Base-by-base conservation (phyloP, 257 asterid species). In the Petunia secreta region DNA sequence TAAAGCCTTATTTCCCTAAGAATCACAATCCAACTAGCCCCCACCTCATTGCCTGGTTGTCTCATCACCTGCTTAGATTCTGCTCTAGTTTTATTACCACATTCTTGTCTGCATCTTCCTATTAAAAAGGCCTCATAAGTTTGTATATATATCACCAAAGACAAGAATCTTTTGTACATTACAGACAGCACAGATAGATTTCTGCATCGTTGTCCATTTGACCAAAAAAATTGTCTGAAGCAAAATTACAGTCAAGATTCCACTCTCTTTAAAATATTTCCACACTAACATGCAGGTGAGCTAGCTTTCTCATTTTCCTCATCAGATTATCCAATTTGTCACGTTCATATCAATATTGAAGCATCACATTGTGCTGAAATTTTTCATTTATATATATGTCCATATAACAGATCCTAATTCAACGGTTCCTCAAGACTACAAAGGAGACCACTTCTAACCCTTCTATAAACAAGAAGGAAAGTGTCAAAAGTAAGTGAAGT, bases 271-370 rank as follows among this genome's bases (percentile, higher is more conserved):
- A 46, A 44, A 84, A 78, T 82, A 84, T 80, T 83, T 39, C 81
- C 55, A 46, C 13, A 81, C 85, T 89, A 90, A 91, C 95, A 93
- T 93, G 98, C 93, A 85, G 88, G 91, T 90, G 84, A 87, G 87
- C 91, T 89, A 87, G 83, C 89, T 79, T 80, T 65, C 81, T 34
- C 8, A 46, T 67, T 67, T 67, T 67, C 44, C 55, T 68, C 75
- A 48, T 71, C 77, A 71, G 4, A 71, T 46, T 71, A 71, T 48
- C 77, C 77, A 71, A 46, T 71, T 71, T 46, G 1, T 4, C n/a
- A 68, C 54, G n/a, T 43, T 68, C n/a, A n/a, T 25, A 25, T 34
- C 43, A 8, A 62, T 69, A 13, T 52, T 52, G 34, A 15, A 15
- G 63, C 34, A 57, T 0, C 16, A 7, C 63, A 74, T 1, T 38